Evolutionary conservation across 2,329 filamentous ascomycete genomes (phyloP), one percentile per base, ranked within the genome.

Genomic region (Colletotrichum gigasporum): DNA sequence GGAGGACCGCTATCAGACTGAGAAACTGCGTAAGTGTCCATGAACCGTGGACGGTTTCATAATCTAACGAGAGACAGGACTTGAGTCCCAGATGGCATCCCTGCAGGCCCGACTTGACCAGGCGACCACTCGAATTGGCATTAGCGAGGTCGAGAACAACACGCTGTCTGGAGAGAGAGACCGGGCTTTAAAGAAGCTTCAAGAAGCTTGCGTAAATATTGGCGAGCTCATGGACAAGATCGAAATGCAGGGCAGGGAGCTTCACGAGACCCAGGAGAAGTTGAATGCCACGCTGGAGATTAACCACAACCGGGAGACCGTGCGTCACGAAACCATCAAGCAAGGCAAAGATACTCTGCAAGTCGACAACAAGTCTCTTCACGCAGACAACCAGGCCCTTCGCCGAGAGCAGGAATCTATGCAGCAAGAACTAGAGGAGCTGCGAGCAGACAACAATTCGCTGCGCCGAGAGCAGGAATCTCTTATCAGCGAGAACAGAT

Each of bases 101-200:
- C 78, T 91, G 35, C 86, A 90, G 69, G 79, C 83, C 7, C 87
- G 86, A 14, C 78, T 92, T 2, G 87, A 90, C 63, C 83, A 89
- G 67, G 82, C 86, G 35, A 87, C 88, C 57, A 85, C 85, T 44
- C 90, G 90, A 71, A 79, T 86, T 22, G 87, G 84, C 65, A 81
- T 87, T n/a, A 82, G 84, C 34, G 87, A 91, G 52, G 87, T 89
- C 54, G 85, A 88, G 66, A 88, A 85, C 63, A 86, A 90, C 66
- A 85, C 87, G 3, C 76, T 91, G 41, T 82, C 83, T 3, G 82
- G 85, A 28, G 90, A 92, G 74, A 85, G 88, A 28, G 89, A 92
- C 68, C 86, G 87, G 47, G 85, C 90, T 35, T 80, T 90, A 50
- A 83, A 83, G 53, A 89, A 90, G 69, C 80, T 90, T 5, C 85